A percentile compares a stretch with the other conserved stretches of the same genome.
Conservation (phyloP, 2,329 filamentous ascomycete genomes). For the Stachybotrys elegans region DNA sequence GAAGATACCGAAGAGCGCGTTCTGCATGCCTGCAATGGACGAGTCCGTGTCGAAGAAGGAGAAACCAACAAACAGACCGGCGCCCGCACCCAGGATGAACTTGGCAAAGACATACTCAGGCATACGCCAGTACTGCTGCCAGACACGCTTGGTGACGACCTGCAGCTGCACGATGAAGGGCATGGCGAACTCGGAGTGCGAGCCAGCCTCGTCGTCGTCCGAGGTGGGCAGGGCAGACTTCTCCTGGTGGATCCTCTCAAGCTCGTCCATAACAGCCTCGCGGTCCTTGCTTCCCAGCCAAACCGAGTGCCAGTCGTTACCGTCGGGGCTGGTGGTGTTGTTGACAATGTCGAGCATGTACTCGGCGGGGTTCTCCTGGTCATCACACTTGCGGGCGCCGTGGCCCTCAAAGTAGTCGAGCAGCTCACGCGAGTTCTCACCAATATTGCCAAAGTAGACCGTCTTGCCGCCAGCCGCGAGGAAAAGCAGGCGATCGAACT, state of each 20-base stretch:
- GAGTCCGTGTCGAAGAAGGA: not conserved
- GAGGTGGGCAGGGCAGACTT: no score
- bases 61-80: not conserved
- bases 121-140: not conserved
- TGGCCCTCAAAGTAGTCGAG: slow-evolving; percentile 56
- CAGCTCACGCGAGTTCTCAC: slow-evolving; percentile 45
- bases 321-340: not conserved
- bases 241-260: not conserved
- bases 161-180: not conserved
- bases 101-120: not conserved
- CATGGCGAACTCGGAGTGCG: not conserved
- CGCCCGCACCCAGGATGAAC: not conserved
- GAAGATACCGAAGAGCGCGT: not conserved
- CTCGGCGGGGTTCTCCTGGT: slow-evolving; percentile 63
- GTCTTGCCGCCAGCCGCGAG: slow-evolving; percentile 54
- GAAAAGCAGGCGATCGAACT: slow-evolving; percentile 53
- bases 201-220: not conserved
- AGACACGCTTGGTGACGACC: not conserved
- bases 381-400: slow-evolving; percentile 49
- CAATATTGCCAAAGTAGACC: slow-evolving; percentile 56
- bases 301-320: not conserved
- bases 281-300: not conserved
- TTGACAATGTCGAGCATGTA: slow-evolving; percentile 54
- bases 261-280: not conserved
- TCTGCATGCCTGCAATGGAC: not conserved